Base-by-base conservation (phyloP, 2,329 filamentous ascomycete species). In the Alternaria ethzedia region DNA sequence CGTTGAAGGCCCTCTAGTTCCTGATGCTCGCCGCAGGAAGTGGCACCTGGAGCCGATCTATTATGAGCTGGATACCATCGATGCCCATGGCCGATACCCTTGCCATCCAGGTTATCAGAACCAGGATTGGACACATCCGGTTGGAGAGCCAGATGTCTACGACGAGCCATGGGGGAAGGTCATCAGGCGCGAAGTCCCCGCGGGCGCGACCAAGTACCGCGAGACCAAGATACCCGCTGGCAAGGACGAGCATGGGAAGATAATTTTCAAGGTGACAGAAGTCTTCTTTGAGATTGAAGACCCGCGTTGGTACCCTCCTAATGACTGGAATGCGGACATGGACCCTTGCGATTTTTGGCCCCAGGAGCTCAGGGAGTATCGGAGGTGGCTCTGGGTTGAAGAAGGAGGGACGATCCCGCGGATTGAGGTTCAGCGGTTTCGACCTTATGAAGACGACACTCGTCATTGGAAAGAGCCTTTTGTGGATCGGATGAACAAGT, bases 211-310 rank as follows among this genome's bases (percentile, higher is more conserved):
- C 8, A 59, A 52, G 21, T 25, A 28, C 20, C 51, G 23, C 13
- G 43, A 44, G 52, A 15, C 21, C 8, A 54, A 46, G 28, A 11
- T 30, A n/a, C 30, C 30, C n/a, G 46, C 25, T n/a, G 46, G 46
- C 26, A 17, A 49, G 23, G 46, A 49, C 15, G 25, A 28, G 15
- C 23, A 49, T 17, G 46, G 46, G 8, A 21, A 49, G 23, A 23
- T 26, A 9, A 6, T 49, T 17, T 49, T 17, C 46, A 23, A 28
- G 9, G 15, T 28, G 9, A 26, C 46, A 49, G 21, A 46, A 15
- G 45, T 51, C 45, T 30, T 26, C 13, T 63, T 58, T 26, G 55
- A 59, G 55, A 25, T 59, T 52, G 43, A 47, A 36, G 55, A 57
- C 20, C 43, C 46, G 20, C 9, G 21, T 20, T 50, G 55, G 55